phyloP scores from a whole-genome alignment of 2,329 filamentous ascomycete genomes.

The Zasmidium citrigriseum region DNA sequence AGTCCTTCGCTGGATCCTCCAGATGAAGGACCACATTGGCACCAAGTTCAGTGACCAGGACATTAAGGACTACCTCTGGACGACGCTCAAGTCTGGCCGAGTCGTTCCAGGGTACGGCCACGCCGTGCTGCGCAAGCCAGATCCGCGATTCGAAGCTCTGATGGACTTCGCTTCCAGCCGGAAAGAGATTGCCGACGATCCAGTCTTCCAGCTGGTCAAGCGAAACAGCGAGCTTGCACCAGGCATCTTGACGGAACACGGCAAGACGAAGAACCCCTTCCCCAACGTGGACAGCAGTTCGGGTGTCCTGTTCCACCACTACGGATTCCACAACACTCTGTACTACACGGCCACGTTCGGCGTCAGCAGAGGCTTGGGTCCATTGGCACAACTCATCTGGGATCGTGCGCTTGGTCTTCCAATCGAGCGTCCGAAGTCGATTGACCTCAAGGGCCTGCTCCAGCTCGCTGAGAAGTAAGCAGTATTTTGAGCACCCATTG shows the following conservation, averaged over 20 bases:
- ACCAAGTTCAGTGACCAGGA: slow-evolving; percentile 75
- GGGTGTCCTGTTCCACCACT: slow-evolving; percentile 96
- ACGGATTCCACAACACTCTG: slow-evolving; percentile 93
- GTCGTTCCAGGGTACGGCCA: slow-evolving; percentile 96
- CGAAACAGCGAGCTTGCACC: slow-evolving; percentile 91
- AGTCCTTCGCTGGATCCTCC: slow-evolving; percentile 91
- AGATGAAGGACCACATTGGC: slow-evolving; percentile 91
- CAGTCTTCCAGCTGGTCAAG: slow-evolving; percentile 91
- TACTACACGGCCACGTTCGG: slow-evolving; percentile 82
- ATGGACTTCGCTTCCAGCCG: slow-evolving; percentile 92
- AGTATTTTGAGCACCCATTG: too few species aligned
- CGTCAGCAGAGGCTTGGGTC: slow-evolving; percentile 74
- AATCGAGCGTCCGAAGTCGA: slow-evolving; percentile 97
- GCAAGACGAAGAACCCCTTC: slow-evolving; percentile 71
- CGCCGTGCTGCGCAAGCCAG: slow-evolving; percentile 92
- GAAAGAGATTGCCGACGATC: slow-evolving; percentile 81
- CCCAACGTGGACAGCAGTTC: slow-evolving; percentile 95
- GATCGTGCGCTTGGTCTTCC: slow-evolving; percentile 89
- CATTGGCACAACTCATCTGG: slow-evolving; percentile 93
- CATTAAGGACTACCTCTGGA: slow-evolving; percentile 88
- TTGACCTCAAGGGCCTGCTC: slow-evolving; percentile 84
- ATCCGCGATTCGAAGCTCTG: slow-evolving; percentile 91
- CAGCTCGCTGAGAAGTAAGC: slow-evolving; percentile 52
- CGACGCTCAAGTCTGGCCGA: slow-evolving; percentile 86
- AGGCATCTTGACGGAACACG: slow-evolving; percentile 86